phyloP scores from a whole-genome alignment of 495 filamentous ascomycete genomes.

The Bombardia bombarda region DNA sequence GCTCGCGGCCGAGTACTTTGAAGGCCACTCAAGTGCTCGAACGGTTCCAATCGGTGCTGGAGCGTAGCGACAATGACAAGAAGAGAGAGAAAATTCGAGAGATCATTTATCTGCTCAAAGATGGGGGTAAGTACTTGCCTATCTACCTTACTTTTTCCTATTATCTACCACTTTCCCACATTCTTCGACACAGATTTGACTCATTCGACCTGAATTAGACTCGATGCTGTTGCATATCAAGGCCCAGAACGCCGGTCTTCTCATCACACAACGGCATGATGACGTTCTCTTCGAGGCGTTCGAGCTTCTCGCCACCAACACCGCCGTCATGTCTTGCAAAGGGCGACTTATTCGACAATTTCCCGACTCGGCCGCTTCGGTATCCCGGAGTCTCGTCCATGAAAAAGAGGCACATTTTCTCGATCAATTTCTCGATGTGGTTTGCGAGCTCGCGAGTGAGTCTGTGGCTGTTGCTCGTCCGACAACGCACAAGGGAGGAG shows the following conservation, averaged over 20 bases:
- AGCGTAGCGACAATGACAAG: neutral
- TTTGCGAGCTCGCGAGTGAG: conserved; percentile 33
- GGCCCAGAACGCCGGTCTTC: conserved; percentile 53
- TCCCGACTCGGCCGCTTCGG: conserved; percentile 38
- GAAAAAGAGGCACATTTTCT: conserved; percentile 26
- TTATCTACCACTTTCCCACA: neutral
- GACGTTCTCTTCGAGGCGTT: conserved; percentile 44
- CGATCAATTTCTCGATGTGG: conserved; percentile 29
- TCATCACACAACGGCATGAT: conserved; percentile 31
- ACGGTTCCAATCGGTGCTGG: neutral
- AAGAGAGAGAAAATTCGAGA: neutral
- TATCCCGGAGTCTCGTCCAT: too few relatives aligned
- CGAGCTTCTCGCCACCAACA: conserved; percentile 46
- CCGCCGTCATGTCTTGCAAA: conserved; percentile 33
- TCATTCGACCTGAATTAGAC: conserved; percentile 10
- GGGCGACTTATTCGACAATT: conserved; percentile 49
- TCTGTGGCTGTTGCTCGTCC: conserved; percentile 23
- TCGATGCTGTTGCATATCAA: conserved; percentile 31
- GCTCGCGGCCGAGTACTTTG: neutral
- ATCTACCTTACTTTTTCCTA: neutral
- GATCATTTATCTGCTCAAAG: neutral
- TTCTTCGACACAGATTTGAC: conserved; percentile 2
- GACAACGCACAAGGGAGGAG: conserved; percentile 32
- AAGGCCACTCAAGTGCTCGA: neutral
- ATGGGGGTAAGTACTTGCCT: neutral